Base-by-base conservation (phyloP, 352 stramenopile genomes). In the Poterioochromonas sp. region DNA sequence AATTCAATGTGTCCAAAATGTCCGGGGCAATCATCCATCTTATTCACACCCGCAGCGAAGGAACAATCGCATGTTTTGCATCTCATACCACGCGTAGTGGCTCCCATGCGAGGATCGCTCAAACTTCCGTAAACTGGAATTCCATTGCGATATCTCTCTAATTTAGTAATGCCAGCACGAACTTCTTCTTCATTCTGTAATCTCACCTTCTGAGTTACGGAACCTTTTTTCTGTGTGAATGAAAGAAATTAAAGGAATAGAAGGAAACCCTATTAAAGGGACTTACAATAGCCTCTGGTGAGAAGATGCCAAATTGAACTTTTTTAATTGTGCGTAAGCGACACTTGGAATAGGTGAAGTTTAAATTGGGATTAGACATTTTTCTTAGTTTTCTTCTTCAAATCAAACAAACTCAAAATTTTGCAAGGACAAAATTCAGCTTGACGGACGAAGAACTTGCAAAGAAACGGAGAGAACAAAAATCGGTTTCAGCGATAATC, bases 1-100 rank as follows among this genome's bases (percentile, higher is more conserved):
- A 98, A 84, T 81, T 99, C 93, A 82, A 99, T 97, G 87, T 99
- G 96, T 47, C 96, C 96, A 85, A 99, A 99, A 84, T 99, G 96
- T 69, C 96, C 95, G 0, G 95, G 95, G 81, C 96, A 97, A 80
- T 96, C 94, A 78, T 98, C 96, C 81, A 97, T 93, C 71, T 96
- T 94, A 73, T 93, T 12, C 62, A 88, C 90, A 70, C 88, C 94
- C 69, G 89, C 89, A 76, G 89, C 93, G 85, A 95, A 95, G 26
- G 88, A 93, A 80, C 90, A 95, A 79, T 94, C 89, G 80, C 91
- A 96, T 40, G 91, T 96, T 82, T 94, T 94, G 82, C 91, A 96
- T 69, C 87, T 84, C 79, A 85, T 88, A 78, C 86, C 86, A 60
- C 92, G 91, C 83, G 94, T 90, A 73, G 90, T 93, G 71, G 91